Percentiles rank a stretch among this genome's conserved stretches.
These are phyloP conservation scores for Dioscorea alata DNA, from an alignment of 106 monocot species.

Conservation along the genomic window DNA sequence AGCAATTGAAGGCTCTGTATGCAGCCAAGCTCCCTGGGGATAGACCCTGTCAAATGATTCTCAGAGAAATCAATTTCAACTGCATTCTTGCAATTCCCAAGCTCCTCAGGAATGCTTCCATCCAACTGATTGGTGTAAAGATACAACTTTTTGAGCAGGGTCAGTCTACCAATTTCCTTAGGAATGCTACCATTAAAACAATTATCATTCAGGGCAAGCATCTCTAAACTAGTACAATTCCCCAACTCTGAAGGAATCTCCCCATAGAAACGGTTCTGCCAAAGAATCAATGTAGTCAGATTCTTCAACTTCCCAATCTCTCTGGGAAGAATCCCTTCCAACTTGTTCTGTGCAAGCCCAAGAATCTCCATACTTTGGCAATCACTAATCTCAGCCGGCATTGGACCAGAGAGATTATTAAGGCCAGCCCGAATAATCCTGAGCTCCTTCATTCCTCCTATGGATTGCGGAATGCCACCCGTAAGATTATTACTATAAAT, in stretches of 20 bases:
- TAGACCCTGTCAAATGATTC: slow-evolving; percentile 49
- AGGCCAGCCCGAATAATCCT: slow-evolving; percentile 65
- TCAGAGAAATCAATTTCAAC: slow-evolving; percentile 78
- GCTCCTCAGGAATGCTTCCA: slow-evolving; percentile 46
- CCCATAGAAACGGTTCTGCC: slow-evolving; percentile 59
- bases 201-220: slow-evolving; percentile 61
- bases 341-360: slow-evolving; percentile 56
- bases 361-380: slow-evolving; percentile 56
- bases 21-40: slow-evolving; percentile 56
- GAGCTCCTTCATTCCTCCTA: slow-evolving; percentile 35
- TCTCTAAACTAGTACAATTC: slow-evolving; percentile 44
- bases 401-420: slow-evolving; percentile 51
- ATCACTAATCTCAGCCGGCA: slow-evolving; percentile 52
- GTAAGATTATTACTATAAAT: slow-evolving; percentile 86
- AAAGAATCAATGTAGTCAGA: slow-evolving; percentile 66
- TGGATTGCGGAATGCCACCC: slow-evolving; percentile 54
- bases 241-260: slow-evolving; percentile 67
- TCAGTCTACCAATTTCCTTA: slow-evolving; percentile 47
- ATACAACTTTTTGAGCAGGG: slow-evolving; percentile 47
- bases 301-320: slow-evolving; percentile 48
- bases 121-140: slow-evolving; percentile 62
- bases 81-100: slow-evolving; percentile 42
- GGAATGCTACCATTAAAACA: slow-evolving; percentile 56
- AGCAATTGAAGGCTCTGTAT: slow-evolving; percentile 59
- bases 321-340: slow-evolving; percentile 41